Percentiles rank a stretch among this genome's conserved stretches.
Conservation (phyloP, 805 yeast genomes). For the Metschnikowia shivogae region DNA sequence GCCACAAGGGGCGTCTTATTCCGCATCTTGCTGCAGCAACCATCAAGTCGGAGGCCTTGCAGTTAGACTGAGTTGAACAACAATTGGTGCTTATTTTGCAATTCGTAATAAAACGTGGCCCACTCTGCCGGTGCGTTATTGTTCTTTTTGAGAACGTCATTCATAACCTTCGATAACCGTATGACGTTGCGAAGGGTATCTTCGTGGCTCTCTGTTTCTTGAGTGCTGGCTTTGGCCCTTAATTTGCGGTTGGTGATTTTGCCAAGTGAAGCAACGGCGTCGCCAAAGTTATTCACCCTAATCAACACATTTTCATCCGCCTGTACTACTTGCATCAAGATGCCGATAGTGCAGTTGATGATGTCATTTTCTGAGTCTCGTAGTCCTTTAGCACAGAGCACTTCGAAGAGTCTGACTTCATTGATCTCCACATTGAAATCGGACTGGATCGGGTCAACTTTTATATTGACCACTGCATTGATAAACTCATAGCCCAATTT, state of each 20-base stretch:
- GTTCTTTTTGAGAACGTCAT: conserved; percentile 7
- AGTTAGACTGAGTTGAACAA: conserved; percentile 12
- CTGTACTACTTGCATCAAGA: conserved; percentile 30
- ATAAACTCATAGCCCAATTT: conserved; percentile 68
- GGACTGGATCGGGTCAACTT: conserved; percentile 13
- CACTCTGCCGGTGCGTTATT: conserved; percentile 15
- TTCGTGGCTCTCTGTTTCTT: conserved; percentile 55
- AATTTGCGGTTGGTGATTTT: conserved; percentile 43
- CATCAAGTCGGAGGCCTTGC: not conserved
- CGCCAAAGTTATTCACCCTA: conserved; percentile 24
- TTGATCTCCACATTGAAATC: conserved; percentile 19
- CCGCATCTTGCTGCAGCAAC: not conserved
- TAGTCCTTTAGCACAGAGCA: conserved; percentile 47
- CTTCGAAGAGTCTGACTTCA: conserved; percentile 33
- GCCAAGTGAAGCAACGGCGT: conserved; percentile 34
- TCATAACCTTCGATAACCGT: conserved; percentile 24
- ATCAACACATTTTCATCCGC: conserved; percentile 23
- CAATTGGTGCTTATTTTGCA: conserved; percentile 16
- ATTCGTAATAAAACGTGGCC: conserved; percentile 15
- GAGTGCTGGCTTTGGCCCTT: conserved; percentile 61
- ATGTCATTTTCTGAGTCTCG: conserved; percentile 61
- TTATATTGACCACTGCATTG: conserved; percentile 45
- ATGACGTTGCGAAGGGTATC: conserved; percentile 40
- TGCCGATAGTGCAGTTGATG: conserved; percentile 47
- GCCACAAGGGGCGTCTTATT: not conserved